A percentile compares a stretch with the other conserved stretches of the same genome.
These are phyloP conservation scores for Syncephalastrum sp. DNA, from an alignment of 371 early-diverging fungal species.

Conservation along the genomic window DNA sequence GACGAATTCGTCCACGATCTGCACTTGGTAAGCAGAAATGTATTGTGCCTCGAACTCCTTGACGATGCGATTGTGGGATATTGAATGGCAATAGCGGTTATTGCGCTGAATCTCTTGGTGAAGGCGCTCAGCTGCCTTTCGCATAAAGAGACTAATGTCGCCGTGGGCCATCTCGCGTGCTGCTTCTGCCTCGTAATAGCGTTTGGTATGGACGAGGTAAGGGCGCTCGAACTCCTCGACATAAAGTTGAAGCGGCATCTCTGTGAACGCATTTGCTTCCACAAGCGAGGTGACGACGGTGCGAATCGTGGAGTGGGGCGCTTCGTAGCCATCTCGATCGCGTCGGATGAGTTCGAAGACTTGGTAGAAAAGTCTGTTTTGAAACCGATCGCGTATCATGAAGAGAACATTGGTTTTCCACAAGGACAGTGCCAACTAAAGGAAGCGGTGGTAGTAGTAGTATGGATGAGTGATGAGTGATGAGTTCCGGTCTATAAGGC, in stretches of 20 bases:
- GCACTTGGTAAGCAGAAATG: slow-evolving; percentile 63
- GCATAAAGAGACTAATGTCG: slow-evolving; percentile 73
- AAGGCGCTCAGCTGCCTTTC: slow-evolving; percentile 49
- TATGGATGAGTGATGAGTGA: neutral
- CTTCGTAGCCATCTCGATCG: slow-evolving; percentile 70
- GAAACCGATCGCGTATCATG: slow-evolving; percentile 57
- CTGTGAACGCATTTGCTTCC: slow-evolving; percentile 65
- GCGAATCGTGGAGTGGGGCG: slow-evolving; percentile 56
- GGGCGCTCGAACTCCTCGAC: slow-evolving; percentile 79
- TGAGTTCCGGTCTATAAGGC: neutral
- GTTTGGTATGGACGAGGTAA: slow-evolving; percentile 65
- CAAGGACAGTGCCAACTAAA: slow-evolving; percentile 63
- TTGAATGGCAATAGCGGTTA: slow-evolving; percentile 62
- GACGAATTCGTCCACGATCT: slow-evolving; percentile 71
- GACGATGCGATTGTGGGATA: slow-evolving; percentile 66
- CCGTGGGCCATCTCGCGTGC: slow-evolving; percentile 55
- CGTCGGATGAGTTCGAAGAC: slow-evolving; percentile 68
- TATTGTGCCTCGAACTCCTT: slow-evolving; percentile 79
- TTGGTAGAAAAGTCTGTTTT: slow-evolving; percentile 70
- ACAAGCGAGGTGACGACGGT: slow-evolving; percentile 66
- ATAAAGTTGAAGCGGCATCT: slow-evolving; percentile 71
- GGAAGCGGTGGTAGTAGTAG: neutral
- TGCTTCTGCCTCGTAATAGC: slow-evolving; percentile 77
- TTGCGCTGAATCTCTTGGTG: slow-evolving; percentile 59
- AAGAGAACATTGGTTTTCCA: slow-evolving; percentile 75